phyloP scores from a whole-genome alignment of 805 yeast genomes.

The Suhomyces sp. region DNA sequence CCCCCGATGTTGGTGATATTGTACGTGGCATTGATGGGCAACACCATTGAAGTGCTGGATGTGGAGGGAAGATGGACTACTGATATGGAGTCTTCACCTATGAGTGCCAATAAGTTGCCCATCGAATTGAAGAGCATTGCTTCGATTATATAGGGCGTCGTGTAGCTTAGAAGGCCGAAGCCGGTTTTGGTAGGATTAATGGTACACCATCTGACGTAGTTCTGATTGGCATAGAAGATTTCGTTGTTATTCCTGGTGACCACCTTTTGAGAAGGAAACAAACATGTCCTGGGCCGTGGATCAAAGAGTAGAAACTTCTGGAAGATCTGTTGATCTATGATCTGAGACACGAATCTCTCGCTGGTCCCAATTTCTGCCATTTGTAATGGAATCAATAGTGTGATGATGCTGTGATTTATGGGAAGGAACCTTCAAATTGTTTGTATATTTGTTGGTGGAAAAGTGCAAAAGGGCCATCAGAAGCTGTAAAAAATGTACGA shows the following conservation, averaged over 20 bases:
- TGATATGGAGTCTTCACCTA: conserved; percentile 29
- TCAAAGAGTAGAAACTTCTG: conserved; percentile 1
- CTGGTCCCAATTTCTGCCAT: conserved; percentile 6
- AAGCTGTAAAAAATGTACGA: too few relatives aligned
- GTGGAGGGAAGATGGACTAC: conserved; percentile 32
- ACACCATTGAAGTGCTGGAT: neutral
- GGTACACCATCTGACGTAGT: conserved; percentile 30
- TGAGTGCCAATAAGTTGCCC: conserved; percentile 44
- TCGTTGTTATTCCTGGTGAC: conserved; percentile 16
- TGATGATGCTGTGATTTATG: too few relatives aligned
- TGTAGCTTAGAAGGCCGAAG: conserved; percentile 22
- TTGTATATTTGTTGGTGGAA: too few relatives aligned
- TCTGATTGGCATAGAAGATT: conserved; percentile 32
- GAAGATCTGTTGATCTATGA: conserved; percentile 8
- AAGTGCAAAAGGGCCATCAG: too few relatives aligned
- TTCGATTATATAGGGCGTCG: conserved; percentile 24
- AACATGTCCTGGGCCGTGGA: neutral
- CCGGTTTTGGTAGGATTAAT: conserved; percentile 18
- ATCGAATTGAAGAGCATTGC: conserved; percentile 37
- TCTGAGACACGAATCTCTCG: conserved; percentile 8
- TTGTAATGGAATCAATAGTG: too few relatives aligned
- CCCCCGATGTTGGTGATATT: conserved; percentile 15
- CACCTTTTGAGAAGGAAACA: conserved; percentile 3
- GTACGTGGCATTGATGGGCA: neutral
- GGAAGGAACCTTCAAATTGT: too few relatives aligned